Base-by-base conservation (phyloP, 2,329 filamentous ascomycete species). In the Dothideomycetes sp. region DNA sequence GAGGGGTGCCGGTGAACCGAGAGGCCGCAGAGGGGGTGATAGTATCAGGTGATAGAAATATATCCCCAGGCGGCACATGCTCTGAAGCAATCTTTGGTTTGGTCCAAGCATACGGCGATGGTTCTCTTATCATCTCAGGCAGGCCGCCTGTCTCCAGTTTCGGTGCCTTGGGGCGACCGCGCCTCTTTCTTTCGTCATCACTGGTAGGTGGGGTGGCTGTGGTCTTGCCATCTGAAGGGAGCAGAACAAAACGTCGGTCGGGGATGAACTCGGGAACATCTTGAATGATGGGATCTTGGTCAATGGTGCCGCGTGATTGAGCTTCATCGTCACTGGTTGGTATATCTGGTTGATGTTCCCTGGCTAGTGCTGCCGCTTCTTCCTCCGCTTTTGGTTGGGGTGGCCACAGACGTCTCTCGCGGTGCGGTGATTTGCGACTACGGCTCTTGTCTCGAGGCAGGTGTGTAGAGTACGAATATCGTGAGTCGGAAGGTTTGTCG, bases 361-460 rank as follows among this genome's bases (percentile, higher is more conserved):
- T 75, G 4, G 71, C 72, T 29, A 84, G 58, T 5, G 81, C 74
- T 11, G 65, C 68, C 12, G 55, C 62, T 56, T 85, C 82, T 53
- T 87, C 81, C 55, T 88, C 82, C 35, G 81, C 79, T 27, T 60
- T 77, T 3, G 81, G 79, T 14, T 68, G 66, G 2, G 80, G 81
- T 4, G 80, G 77, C 53, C 65, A 69, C 44, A 56, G 51, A 40
- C 46, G 58, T 32, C 52, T 47, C 37, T 46, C 18, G 47, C 38
- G 43, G 48, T 41, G 41, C 36, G 34, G 40, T 32, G 5, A 46
- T 48, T 31, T 46, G 53, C 16, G 45, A 49, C 17, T 40, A 50
- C 41, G 41, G 40, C 35, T 40, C 49, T 36, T 41, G 41, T 19
- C 41, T 32, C 44, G 47, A n/a, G 53, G 47, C n/a, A 45, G 49